Percentiles rank a stretch among this genome's conserved stretches.
phyloP scores from a whole-genome alignment of 2,329 filamentous ascomycete species.

The Camillea tinctor region DNA sequence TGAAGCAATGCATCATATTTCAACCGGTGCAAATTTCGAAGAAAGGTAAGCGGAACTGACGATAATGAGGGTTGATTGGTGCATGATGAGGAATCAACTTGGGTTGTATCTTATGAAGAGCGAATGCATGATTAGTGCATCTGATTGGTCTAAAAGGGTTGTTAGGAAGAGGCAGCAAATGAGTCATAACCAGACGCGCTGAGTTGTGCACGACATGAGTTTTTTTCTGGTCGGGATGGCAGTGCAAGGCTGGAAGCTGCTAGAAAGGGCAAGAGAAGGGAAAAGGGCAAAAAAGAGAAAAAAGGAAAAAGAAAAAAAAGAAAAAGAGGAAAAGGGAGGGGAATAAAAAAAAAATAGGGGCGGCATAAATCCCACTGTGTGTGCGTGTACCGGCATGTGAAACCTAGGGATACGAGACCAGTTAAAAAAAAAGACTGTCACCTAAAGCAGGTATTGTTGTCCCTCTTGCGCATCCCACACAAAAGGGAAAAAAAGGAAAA shows the following conservation, averaged over 20 bases:
- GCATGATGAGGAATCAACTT: conserved; percentile 5
- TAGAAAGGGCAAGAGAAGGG: conserved; percentile 9
- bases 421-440: conserved; percentile 3
- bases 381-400: conserved; percentile 22
- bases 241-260: conserved; percentile 24
- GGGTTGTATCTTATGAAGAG: conserved; percentile 10
- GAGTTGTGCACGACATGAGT: conserved; percentile 18
- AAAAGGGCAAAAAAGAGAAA: conserved; percentile 11
- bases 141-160: neutral
- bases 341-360: conserved; percentile 8
- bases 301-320: conserved; percentile 8
- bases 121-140: neutral
- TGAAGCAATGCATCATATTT: neutral
- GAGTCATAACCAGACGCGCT: conserved; percentile 27
- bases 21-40: neutral
- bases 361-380: conserved; percentile 15
- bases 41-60: neutral
- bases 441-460: neutral
- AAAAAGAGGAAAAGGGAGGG: conserved; percentile 9
- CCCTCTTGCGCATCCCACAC: neutral
- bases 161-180: conserved; percentile 21
- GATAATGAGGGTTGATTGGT: conserved; percentile 2
- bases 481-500: neutral
- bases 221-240: conserved; percentile 17
- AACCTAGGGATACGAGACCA: conserved; percentile 21